Percentiles rank a stretch among this genome's conserved stretches.
phyloP scores from a whole-genome alignment of 495 filamentous ascomycete species.

The Lepraria neglecta region DNA sequence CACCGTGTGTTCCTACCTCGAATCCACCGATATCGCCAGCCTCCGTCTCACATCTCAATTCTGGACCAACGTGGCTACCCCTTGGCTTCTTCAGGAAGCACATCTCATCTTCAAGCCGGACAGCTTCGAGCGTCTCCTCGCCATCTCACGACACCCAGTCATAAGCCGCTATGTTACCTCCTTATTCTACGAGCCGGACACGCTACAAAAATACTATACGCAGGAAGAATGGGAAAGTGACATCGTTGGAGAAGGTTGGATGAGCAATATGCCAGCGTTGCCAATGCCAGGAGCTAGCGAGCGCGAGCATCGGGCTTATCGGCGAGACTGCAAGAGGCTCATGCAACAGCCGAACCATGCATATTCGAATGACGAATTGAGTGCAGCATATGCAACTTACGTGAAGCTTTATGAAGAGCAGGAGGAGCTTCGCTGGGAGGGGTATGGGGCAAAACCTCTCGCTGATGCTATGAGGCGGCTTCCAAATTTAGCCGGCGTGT shows the following conservation, averaged over 20 bases:
- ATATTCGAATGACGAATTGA: background rate
- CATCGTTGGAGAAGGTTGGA: background rate
- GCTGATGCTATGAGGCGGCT: background rate
- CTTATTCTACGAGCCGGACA: background rate
- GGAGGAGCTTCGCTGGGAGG: background rate
- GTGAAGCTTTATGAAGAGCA: background rate
- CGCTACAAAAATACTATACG: background rate
- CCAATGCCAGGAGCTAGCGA: background rate
- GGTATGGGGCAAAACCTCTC: background rate
- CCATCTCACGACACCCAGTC: slow-evolving; percentile 7
- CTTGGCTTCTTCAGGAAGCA: background rate
- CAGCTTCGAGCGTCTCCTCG: slow-evolving; percentile 6
- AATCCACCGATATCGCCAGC: background rate
- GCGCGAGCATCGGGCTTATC: background rate
- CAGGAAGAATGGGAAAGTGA: background rate
- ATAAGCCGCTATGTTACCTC: slow-evolving; percentile 5
- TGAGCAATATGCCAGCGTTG: too few species aligned
- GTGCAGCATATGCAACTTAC: background rate
- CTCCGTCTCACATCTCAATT: background rate
- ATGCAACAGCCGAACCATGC: background rate
- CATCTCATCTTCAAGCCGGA: slow-evolving; percentile 2
- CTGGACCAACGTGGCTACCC: background rate
- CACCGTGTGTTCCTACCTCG: background rate
- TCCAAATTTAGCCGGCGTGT: background rate
- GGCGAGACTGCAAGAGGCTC: background rate